These are phyloP conservation scores for Melaleuca quinquenervia DNA, from an alignment of 345 rosid genomes.

Conservation along the genomic window DNA sequence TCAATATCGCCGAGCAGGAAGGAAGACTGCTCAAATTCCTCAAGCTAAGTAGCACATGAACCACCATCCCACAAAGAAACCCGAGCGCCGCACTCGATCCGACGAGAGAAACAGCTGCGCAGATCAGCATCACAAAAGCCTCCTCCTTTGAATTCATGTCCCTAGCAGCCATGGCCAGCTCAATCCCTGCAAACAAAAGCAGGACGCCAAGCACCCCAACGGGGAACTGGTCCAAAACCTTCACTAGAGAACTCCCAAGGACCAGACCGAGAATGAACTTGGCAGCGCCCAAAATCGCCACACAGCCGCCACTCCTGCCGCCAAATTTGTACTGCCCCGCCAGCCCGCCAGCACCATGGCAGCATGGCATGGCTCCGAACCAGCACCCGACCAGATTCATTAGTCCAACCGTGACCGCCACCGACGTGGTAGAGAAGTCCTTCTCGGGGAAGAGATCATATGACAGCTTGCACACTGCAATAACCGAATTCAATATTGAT, in stretches of 20 bases:
- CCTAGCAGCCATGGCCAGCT: slow-evolving; percentile 66
- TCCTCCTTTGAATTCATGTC: slow-evolving; percentile 79
- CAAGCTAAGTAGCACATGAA: slow-evolving; percentile 40
- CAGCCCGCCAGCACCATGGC: slow-evolving; percentile 84
- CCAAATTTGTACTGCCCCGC: slow-evolving; percentile 92
- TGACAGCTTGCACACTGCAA: slow-evolving; percentile 73
- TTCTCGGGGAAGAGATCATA: slow-evolving; percentile 67
- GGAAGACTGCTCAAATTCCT: slow-evolving; percentile 11
- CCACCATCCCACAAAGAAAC: slow-evolving; percentile 51
- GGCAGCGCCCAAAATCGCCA: slow-evolving; percentile 54
- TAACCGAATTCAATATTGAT: slow-evolving; percentile 73
- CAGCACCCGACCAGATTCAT: slow-evolving; percentile 84
- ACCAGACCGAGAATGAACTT: slow-evolving; percentile 54
- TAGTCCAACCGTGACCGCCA: slow-evolving; percentile 59
- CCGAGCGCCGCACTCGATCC: slow-evolving; percentile 83
- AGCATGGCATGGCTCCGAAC: slow-evolving; percentile 91
- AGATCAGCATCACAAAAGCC: slow-evolving; percentile 59
- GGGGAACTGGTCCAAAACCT: slow-evolving; percentile 56
- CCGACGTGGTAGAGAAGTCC: slow-evolving; percentile 56
- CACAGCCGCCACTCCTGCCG: slow-evolving; percentile 82
- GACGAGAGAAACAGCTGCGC: slow-evolving; percentile 51
- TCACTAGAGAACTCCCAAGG: slow-evolving; percentile 60
- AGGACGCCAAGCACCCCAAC: slow-evolving; percentile 69
- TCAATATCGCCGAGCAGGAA: neutral
- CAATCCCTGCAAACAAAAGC: slow-evolving; percentile 67